Base-by-base conservation (phyloP, 139 green algal species). In the Coelastrella sp. region DNA sequence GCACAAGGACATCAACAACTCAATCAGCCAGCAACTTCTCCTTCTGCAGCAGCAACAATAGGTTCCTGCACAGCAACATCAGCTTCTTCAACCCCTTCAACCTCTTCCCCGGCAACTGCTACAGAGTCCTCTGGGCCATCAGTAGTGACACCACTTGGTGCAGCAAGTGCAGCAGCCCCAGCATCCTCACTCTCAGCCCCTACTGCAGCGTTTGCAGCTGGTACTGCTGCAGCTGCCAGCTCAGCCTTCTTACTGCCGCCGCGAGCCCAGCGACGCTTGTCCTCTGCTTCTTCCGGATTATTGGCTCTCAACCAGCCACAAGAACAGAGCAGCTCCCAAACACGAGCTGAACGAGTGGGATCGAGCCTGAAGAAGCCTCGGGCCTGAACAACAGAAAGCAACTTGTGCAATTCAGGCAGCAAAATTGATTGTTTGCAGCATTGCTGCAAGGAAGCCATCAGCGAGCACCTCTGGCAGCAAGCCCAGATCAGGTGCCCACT, bases 301-400 rank as follows among this genome's bases (percentile, higher is more conserved):
- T 63, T 81, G 34, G 34, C 77, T 13, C 23, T 9, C 19, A 86
- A 67, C 92, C 92, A 95, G 71, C 89, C 92, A 37, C 15, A 57
- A 0, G 81, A 25, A 17, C 88, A 64, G n/a, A 94, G 88, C 81
- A 95, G 81, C 67, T 95, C 92, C 60, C 92, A 95, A 37, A 95
- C 66, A 35, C 87, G 85, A 69, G 92, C 63, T 35, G 84, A 85
- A 23, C 84, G 69, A 2, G 50, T 30, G 13, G 89, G 73, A 34
- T 96, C 92, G 60, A 96, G 85, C 6, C 90, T 74, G 85, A 96
- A 94, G 63, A 92, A 92, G 19, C 67, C 85, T 30, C 89, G 89
- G 0, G 87, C 89, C 90, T 93, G 85, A 25, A 51, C 17, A 45
- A 25, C 13, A 32, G 25, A 71, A 57, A 17, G 30, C 13, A 66